Base-by-base conservation (phyloP, 306 rosid genomes). In the Fragaria ananassa region DNA sequence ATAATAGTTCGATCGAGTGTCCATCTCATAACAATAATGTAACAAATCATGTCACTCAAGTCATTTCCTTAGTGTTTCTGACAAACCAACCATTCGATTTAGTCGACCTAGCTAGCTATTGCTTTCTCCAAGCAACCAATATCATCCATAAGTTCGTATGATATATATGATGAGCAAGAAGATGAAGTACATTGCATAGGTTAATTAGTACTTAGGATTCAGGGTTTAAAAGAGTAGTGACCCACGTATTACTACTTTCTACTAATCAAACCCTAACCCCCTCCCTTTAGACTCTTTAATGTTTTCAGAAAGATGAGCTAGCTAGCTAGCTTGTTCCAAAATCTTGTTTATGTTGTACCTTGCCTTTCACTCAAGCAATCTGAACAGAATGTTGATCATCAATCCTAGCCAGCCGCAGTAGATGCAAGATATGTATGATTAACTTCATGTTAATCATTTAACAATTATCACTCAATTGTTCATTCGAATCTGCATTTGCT, bases 361-460 rank as follows among this genome's bases (percentile, higher is more conserved):
- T 65, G 21, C 77, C 57, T 63, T 42, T 72, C 19, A 47, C 31
- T n/a, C 60, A 54, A 73, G 82, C 60, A 64, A 64, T 72, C 50
- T 13, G 18, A 49, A 62, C 15, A 49, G 35, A 35, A 9, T 10
- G 15, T 21, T 1, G 27, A 42, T 3, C 34, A 44, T 3, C 19
- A 21, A 21, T 44, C 46, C 12, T 42, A 42, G 27, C 27, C 44
- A 68, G 35, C 34, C 10, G 61, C 13, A 58, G 8, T 12, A 58
- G 64, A 23, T 58, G 29, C 21, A 10, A n/a, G 60, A 21, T 11
- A 10, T 58, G 35, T 58, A 58, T 58, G 11, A 54, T n/a, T n/a
- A 23, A 57, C 15, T 11, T 58, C 18, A 1, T 11, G 35, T 58
- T 58, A 58, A 10, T 58, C 35, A 58, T 58, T 25, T 19, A 23